Base-by-base conservation (phyloP, 2,329 filamentous ascomycete genomes). In the Neurospora sp. region DNA sequence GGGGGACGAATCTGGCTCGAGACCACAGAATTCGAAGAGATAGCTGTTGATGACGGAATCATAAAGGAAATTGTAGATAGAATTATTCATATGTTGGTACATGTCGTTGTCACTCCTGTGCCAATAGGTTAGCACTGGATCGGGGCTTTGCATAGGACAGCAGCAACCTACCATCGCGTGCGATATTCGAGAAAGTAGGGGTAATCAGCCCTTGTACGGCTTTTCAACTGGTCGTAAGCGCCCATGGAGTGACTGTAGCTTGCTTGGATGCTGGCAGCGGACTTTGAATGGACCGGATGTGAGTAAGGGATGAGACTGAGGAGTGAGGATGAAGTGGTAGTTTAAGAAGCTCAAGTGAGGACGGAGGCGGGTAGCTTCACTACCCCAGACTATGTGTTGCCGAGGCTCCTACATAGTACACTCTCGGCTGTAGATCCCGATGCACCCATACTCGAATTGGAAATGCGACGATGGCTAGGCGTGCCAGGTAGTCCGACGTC, bases 21-120 rank as follows among this genome's bases (percentile, higher is more conserved):
- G 87, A 12, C 86, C 86, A 79, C 92, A 96, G 76, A 92, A 84
- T 68, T 90, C 84, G 72, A 97, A 93, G 19, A 98, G 87, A 79
- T 96, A 98, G 67, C 90, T 86, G 80, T 97, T 98, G 78, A 97
- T 89, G 70, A 97, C 88, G 1, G 92, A 94, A 82, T 98, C 95
- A 79, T 97, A 96, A 70, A 96, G 85, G 72, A 91, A 90, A 76
- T 92, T 92, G 80, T 97, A 97, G 69, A 96, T 86, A 52, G 89
- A 91, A 78, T 97, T 97, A 82, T 97, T 97, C 84, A 97, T 88
- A 78, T 98, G 95, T 71, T 92, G 86, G 80, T 96, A 97, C 92
- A 96, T 96, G 82, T 97, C 93, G 78, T 97, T 97, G 80, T 97
- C 93, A 79, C 88, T 89, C 92, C 92, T 94, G 72, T 38, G 65